Evolutionary conservation across 148 eudicot genomes (phyloP).

Genomic region (Vaccinium macrocarpon): DNA sequence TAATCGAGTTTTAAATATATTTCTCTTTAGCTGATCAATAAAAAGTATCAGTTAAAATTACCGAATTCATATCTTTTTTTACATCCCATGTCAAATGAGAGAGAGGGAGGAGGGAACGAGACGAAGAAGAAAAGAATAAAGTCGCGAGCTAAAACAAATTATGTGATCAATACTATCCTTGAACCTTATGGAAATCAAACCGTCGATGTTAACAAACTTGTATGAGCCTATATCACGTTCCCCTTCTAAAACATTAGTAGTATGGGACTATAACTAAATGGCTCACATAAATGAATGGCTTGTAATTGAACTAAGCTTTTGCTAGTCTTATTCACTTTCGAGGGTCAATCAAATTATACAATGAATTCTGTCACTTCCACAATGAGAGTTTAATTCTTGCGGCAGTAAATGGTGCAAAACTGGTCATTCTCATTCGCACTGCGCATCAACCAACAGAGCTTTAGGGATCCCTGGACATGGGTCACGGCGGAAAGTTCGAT

Average conservation of each 20-base stretch:
- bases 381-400: neutral
- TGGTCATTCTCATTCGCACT: constrained; percentile 16
- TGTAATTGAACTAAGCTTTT: neutral
- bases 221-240: neutral
- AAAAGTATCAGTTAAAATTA: too few species aligned
- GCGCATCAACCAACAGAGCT: constrained; percentile 31
- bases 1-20: too few species aligned
- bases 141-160: neutral
- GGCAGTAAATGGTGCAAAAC: neutral
- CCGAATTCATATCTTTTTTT: too few species aligned
- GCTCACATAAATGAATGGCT: neutral
- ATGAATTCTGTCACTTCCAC: neutral
- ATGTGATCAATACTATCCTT: neutral
- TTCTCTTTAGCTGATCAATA: too few species aligned
- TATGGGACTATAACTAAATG: neutral
- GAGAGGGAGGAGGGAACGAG: too few species aligned
- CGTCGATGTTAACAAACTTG: neutral
- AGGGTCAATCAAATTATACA: neutral
- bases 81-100: too few species aligned
- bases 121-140: too few species aligned
- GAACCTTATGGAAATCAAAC: neutral
- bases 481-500: constrained; percentile 28
- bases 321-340: neutral
- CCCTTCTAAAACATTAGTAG: neutral
- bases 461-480: constrained; percentile 37